Percentiles rank a stretch among this genome's conserved stretches.
These are phyloP conservation scores for Striga hermonthica DNA, from an alignment of 305 asterid species.

Conservation along the genomic window DNA sequence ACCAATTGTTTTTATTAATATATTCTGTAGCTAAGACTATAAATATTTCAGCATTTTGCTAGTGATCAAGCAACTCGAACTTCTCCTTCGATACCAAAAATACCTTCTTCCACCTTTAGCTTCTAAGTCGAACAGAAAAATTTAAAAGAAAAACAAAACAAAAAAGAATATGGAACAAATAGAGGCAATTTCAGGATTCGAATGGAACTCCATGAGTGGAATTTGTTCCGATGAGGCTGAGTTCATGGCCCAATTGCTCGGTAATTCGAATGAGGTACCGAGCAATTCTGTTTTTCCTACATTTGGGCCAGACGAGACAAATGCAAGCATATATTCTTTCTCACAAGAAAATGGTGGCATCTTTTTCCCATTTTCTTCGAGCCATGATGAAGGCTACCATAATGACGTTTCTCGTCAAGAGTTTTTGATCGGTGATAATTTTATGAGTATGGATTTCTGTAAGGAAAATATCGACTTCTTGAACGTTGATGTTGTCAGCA, in stretches of 20 bases:
- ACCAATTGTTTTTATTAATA: conserved; percentile 16
- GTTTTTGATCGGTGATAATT: conserved; percentile 25
- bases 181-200: conserved; percentile 31
- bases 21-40: conserved; percentile 29
- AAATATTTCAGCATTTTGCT: conserved; percentile 31
- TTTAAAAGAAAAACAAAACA: background rate
- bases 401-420: conserved; percentile 28
- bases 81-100: conserved; percentile 12
- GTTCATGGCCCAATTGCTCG: conserved; percentile 53
- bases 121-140: no score
- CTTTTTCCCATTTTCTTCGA: conserved; percentile 28
- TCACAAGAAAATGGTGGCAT: conserved; percentile 34
- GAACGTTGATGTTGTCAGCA: conserved; percentile 40
- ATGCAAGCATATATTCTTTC: conserved; percentile 31
- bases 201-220: conserved; percentile 45
- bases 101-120: background rate
- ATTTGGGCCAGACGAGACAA: conserved; percentile 27
- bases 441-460: conserved; percentile 33
- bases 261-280: conserved; percentile 34
- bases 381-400: conserved; percentile 25
- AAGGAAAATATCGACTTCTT: conserved; percentile 27
- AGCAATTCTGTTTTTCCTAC: conserved; percentile 16
- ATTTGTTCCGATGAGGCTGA: conserved; percentile 49
- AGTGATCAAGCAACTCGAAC: conserved; percentile 30
- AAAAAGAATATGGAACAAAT: conserved; percentile 36